A percentile compares a stretch with the other conserved stretches of the same genome.
Conservation (phyloP, 768 basidiomycete genomes). For the Lentinula guzmanii region DNA sequence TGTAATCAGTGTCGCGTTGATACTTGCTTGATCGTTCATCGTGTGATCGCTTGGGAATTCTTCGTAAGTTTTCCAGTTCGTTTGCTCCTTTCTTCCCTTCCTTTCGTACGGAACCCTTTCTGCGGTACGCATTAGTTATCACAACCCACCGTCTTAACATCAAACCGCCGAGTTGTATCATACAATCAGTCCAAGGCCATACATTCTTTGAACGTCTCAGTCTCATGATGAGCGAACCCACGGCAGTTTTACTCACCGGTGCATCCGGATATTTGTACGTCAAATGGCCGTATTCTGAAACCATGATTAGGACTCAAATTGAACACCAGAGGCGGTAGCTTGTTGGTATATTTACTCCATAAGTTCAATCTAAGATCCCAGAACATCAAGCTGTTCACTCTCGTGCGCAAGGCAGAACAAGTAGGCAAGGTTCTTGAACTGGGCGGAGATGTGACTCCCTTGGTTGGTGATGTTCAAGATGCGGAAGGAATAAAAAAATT, state of each 20-base stretch:
- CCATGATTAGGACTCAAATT: not conserved
- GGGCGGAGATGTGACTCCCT: not conserved
- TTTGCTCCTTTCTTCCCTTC: no score
- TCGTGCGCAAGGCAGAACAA: constrained; percentile 7
- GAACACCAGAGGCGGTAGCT: not conserved
- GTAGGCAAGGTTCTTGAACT: constrained; percentile 2
- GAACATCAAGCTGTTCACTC: constrained; percentile 3
- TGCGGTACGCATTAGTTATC: no score
- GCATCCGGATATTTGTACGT: constrained; percentile 10
- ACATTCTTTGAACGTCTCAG: no score
- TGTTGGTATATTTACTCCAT: not conserved
- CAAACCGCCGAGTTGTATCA: no score
- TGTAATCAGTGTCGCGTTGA: no score
- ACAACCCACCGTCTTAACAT: no score
- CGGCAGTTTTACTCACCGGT: constrained; percentile 5
- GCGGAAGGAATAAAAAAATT: constrained; percentile 1
- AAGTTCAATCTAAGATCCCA: constrained; percentile 1
- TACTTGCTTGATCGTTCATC: not conserved
- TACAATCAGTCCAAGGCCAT: no score
- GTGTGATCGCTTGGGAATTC: not conserved
- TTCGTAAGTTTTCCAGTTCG: not conserved
- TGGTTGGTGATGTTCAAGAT: constrained; percentile 3
- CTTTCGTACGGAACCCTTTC: no score
- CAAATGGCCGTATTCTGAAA: not conserved
- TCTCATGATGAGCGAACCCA: not conserved